Evolutionary conservation across 768 basidiomycete species (phyloP).

Genomic region (Tricholoma sp.): DNA sequence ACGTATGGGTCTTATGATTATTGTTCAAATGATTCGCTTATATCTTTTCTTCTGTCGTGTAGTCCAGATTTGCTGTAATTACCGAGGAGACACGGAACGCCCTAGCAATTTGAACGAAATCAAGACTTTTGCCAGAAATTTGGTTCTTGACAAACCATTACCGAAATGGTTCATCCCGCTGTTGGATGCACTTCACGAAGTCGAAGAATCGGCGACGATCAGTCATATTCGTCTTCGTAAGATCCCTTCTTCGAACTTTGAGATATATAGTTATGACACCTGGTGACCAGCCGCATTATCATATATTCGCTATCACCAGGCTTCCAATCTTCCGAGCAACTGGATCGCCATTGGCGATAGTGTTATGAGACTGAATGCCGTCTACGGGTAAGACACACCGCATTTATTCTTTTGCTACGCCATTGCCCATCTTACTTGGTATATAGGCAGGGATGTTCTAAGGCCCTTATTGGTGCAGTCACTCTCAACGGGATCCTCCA

Average conservation of each 20-base stretch:
- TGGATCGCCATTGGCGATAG: constrained; percentile 32
- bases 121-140: constrained; percentile 3
- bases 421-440: not conserved
- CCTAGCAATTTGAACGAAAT: constrained; percentile 12
- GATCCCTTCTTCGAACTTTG: not conserved
- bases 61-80: constrained; percentile 3
- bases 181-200: constrained; percentile 22
- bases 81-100: constrained; percentile 2
- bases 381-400: constrained; percentile 1
- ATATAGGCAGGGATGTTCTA: not conserved
- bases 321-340: constrained; percentile 24
- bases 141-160: constrained; percentile 13
- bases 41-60: not conserved
- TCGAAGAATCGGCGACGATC: constrained; percentile 11
- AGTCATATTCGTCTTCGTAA: not conserved
- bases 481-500: not conserved
- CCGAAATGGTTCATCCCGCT: constrained; percentile 22
- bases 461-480: not conserved
- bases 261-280: not conserved
- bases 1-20: not conserved
- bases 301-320: constrained; percentile 23
- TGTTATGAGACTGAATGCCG: constrained; percentile 19
- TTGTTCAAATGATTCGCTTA: not conserved
- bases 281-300: constrained; percentile 13
- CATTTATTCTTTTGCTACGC: not conserved